phyloP scores from a whole-genome alignment of 1,139 yeast genomes.

The Taiozyma sp. region DNA sequence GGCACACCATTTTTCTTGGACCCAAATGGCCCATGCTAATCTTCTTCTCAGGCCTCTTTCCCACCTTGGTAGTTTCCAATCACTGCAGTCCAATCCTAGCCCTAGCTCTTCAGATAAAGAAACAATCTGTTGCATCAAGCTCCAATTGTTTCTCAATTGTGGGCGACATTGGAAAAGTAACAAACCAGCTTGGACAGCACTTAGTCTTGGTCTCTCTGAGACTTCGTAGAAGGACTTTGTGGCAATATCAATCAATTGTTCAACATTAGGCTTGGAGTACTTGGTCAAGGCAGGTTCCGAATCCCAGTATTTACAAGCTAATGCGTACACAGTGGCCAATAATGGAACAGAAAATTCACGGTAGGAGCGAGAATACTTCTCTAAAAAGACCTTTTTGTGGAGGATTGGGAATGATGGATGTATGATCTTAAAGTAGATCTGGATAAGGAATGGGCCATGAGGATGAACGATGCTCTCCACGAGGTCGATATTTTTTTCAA shows the following conservation, averaged over 20 bases:
- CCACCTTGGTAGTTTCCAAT: slow-evolving; percentile 91
- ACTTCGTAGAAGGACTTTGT: slow-evolving; percentile 49
- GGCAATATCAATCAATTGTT: slow-evolving; percentile 56
- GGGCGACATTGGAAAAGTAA: slow-evolving; percentile 63
- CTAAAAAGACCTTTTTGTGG: slow-evolving; percentile 71
- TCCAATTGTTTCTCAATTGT: slow-evolving; percentile 56
- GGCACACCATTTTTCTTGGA: slow-evolving; percentile 86
- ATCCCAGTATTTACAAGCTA: slow-evolving; percentile 84
- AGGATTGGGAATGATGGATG: slow-evolving; percentile 77
- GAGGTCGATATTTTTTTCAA: slow-evolving; percentile 64
- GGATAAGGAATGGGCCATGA: slow-evolving; percentile 67
- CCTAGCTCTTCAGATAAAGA: slow-evolving; percentile 85
- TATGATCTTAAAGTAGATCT: slow-evolving; percentile 65
- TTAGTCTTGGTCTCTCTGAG: slow-evolving; percentile 65
- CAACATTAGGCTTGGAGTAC: slow-evolving; percentile 57
- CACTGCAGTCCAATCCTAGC: slow-evolving; percentile 75
- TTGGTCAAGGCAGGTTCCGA: slow-evolving; percentile 61
- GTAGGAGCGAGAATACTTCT: slow-evolving; percentile 70
- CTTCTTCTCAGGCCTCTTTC: slow-evolving; percentile 80
- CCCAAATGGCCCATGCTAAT: slow-evolving; percentile 88
- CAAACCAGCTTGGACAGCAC: slow-evolving; percentile 78
- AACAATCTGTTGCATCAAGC: slow-evolving; percentile 78
- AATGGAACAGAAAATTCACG: slow-evolving; percentile 75
- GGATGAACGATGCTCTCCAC: slow-evolving; percentile 73
- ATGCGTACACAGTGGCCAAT: slow-evolving; percentile 67